Conservation (phyloP, 164 flowering plant species). For the Litsea cubeba region DNA sequence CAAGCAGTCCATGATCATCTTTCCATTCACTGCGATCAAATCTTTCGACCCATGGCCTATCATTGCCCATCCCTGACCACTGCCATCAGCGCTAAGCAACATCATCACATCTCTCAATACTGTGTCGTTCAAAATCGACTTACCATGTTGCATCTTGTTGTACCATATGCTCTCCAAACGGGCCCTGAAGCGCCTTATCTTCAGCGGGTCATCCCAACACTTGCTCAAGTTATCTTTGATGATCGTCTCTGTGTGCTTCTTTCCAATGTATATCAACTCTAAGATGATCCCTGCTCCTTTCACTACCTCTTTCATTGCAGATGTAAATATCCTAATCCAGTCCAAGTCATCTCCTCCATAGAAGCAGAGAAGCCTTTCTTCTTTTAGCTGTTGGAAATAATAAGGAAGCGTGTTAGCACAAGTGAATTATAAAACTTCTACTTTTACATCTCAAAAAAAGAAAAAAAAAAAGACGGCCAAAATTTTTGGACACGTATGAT, state of each 20-base stretch:
- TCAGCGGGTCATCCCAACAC: constrained; percentile 18
- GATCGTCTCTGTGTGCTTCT: constrained; percentile 17
- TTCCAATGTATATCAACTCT: constrained; percentile 44
- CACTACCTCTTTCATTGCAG: constrained; percentile 12
- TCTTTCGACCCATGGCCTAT: constrained; percentile 39
- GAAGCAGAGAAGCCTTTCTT: constrained; percentile 26
- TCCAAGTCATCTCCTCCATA: constrained; percentile 44
- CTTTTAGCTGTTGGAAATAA: constrained; percentile 17
- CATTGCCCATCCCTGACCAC: constrained; percentile 59
- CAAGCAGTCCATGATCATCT: constrained; percentile 29
- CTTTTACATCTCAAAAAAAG: too few relatives aligned
- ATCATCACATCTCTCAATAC: constrained; percentile 48
- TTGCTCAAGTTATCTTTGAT: constrained; percentile 23
- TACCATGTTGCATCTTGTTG: constrained; percentile 41
- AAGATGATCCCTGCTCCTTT: constrained; percentile 12
- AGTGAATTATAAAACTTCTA: not conserved
- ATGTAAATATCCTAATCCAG: constrained; percentile 36
- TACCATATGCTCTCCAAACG: constrained; percentile 58
- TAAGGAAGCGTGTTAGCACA: not conserved
- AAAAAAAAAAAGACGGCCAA: too few relatives aligned
- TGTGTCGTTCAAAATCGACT: constrained; percentile 27
- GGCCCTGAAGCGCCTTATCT: constrained; percentile 48
- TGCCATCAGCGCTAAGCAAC: constrained; percentile 46
- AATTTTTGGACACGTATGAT: too few relatives aligned
- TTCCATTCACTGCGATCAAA: constrained; percentile 45